Conservation (phyloP, 495 filamentous ascomycete genomes). For the Hyaloscypha variabilis region DNA sequence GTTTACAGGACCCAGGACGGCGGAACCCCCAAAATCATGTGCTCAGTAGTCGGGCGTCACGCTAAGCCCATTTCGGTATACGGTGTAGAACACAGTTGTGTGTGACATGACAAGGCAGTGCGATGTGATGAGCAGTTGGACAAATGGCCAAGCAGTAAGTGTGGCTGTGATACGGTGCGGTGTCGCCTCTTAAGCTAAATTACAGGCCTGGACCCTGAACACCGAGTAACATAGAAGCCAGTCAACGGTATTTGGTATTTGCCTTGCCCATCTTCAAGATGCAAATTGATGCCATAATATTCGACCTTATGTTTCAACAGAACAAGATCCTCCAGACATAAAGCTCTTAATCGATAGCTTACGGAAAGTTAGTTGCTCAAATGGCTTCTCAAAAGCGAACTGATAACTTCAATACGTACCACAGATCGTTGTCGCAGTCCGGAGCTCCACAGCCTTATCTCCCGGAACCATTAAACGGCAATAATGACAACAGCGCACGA, state of each 20-base stretch:
- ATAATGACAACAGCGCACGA: neutral
- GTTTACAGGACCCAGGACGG: neutral
- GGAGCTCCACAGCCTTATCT: slow-evolving; percentile 5
- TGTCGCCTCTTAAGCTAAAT: neutral
- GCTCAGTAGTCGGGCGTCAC: neutral
- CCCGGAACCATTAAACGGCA: neutral
- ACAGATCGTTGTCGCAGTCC: neutral
- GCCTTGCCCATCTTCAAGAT: no score
- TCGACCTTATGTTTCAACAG: neutral
- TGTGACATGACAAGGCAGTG: slow-evolving; percentile 7
- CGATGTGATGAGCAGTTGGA: slow-evolving; percentile 1
- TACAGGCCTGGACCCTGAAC: neutral
- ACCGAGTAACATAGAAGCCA: neutral
- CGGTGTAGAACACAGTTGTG: neutral
- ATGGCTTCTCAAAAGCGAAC: slow-evolving; percentile 4
- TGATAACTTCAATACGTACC: neutral
- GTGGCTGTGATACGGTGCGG: neutral
- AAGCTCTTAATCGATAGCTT: neutral
- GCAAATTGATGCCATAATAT: neutral
- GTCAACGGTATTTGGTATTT: no score
- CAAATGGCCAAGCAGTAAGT: neutral
- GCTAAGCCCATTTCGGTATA: neutral
- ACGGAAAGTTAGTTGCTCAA: neutral
- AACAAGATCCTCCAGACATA: neutral
- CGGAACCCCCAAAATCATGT: neutral